phyloP scores from a whole-genome alignment of 2,329 filamentous ascomycete species.

The Cordyceps cicadae region DNA sequence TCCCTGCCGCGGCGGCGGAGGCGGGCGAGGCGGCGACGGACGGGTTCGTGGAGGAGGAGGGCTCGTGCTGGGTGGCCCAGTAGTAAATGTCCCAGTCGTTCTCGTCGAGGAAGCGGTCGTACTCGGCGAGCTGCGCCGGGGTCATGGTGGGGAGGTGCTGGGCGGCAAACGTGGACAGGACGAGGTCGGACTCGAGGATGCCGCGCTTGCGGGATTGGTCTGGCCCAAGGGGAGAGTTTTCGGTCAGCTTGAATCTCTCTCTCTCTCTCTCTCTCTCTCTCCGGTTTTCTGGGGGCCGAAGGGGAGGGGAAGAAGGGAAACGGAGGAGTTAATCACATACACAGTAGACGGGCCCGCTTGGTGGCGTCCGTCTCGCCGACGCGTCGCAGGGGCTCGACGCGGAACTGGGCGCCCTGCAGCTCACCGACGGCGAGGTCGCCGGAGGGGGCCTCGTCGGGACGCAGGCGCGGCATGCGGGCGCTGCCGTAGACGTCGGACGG shows the following conservation, averaged over 20 bases:
- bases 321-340: too few relatives aligned
- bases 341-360: slow-evolving; percentile 75
- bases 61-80: slow-evolving; percentile 82
- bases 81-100: slow-evolving; percentile 99
- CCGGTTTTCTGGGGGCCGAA: too few relatives aligned
- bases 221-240: slow-evolving; percentile 26
- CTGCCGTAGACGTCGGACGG: slow-evolving; percentile 16
- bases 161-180: slow-evolving; percentile 92
- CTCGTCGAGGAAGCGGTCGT: slow-evolving; percentile 91
- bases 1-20: too few relatives aligned
- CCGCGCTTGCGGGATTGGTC: slow-evolving; percentile 96
- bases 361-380: slow-evolving; percentile 76
- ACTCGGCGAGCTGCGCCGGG: slow-evolving; percentile 64
- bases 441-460: slow-evolving; percentile 6
- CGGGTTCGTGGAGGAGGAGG: slow-evolving; percentile 37
- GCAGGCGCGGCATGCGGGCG: slow-evolving; percentile 21
- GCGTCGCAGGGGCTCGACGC: slow-evolving; percentile 79
- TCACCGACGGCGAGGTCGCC: slow-evolving; percentile 72
- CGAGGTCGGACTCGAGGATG: slow-evolving; percentile 88
- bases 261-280: too few relatives aligned
- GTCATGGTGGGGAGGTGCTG: slow-evolving; percentile 68
- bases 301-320: too few relatives aligned
- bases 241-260: not conserved
- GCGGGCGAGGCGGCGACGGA: slow-evolving; percentile 20
- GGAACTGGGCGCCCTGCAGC: slow-evolving; percentile 78